A percentile compares a stretch with the other conserved stretches of the same genome.
Evolutionary conservation across 1,284 basidiomycete species (phyloP).

Genomic region (Boletellus deceptivus): DNA sequence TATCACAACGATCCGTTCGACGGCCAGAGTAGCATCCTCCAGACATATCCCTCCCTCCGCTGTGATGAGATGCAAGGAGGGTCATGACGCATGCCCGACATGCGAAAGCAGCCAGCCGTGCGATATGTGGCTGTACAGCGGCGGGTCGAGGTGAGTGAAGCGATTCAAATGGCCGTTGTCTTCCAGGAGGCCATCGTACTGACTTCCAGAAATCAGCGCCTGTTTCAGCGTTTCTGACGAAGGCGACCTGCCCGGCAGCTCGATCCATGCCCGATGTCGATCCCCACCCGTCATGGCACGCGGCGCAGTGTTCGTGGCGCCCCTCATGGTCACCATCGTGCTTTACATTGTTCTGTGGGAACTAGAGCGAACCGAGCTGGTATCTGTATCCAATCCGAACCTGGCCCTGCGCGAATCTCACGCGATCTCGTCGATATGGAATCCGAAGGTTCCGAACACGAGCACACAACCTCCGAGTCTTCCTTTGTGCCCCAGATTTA

Average conservation of each 20-base stretch:
- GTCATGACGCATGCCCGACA: too few species aligned
- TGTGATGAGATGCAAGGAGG: too few species aligned
- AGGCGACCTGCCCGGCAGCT: not conserved
- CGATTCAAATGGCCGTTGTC: slow-evolving; percentile 7
- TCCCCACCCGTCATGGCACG: slow-evolving; percentile 13
- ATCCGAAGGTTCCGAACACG: not conserved
- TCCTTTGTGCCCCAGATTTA: not conserved
- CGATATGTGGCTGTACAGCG: not conserved
- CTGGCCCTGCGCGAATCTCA: not conserved
- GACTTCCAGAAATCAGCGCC: not conserved
- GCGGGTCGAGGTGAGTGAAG: slow-evolving; percentile 11
- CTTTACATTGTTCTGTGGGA: slow-evolving; percentile 28
- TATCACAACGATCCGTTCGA: too few species aligned
- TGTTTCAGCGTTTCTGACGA: not conserved
- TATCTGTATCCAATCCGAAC: not conserved
- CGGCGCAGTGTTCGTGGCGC: slow-evolving; percentile 12
- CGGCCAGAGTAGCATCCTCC: too few species aligned
- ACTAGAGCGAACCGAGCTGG: slow-evolving; percentile 14
- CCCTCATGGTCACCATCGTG: slow-evolving; percentile 25
- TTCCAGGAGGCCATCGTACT: not conserved
- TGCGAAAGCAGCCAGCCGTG: too few species aligned
- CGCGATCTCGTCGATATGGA: not conserved
- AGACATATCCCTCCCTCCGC: too few species aligned
- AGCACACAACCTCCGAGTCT: not conserved
- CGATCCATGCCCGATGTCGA: slow-evolving; percentile 4